phyloP scores from a whole-genome alignment of 257 asterid species.

The Salvia hispanica region DNA sequence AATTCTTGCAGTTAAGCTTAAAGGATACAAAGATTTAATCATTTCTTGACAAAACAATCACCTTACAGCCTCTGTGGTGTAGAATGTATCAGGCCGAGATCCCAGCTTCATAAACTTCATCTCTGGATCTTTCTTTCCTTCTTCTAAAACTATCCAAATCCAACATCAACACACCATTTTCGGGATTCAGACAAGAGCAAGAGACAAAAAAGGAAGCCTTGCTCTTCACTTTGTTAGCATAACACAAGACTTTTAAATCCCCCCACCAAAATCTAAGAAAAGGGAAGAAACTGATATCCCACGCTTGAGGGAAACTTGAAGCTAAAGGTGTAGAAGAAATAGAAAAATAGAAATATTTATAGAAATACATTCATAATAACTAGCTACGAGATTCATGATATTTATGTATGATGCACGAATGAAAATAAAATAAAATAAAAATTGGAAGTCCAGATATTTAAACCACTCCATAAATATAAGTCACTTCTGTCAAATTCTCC shows the following conservation, averaged over 20 bases:
- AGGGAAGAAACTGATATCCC: constrained; percentile 18
- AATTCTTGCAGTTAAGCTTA: no score
- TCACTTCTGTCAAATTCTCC: constrained; percentile 43
- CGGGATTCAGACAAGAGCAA: constrained; percentile 41
- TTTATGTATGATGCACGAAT: constrained; percentile 13
- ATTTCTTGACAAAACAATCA: constrained; percentile 27
- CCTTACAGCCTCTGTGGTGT: constrained; percentile 75
- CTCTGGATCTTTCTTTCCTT: constrained; percentile 27
- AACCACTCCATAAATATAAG: constrained; percentile 34
- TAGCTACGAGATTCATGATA: constrained; percentile 18
- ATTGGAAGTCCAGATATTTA: constrained; percentile 22
- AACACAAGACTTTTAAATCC: not conserved
- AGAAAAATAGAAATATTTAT: not conserved
- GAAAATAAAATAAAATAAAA: not conserved
- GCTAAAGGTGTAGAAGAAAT: constrained; percentile 26
- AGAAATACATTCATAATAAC: constrained; percentile 21
- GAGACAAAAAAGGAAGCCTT: constrained; percentile 15
- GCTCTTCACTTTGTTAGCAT: constrained; percentile 23
- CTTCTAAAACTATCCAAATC: not conserved
- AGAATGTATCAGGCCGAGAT: constrained; percentile 78
- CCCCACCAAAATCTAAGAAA: constrained; percentile 6
- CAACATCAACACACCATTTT: constrained; percentile 37
- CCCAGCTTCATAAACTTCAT: constrained; percentile 98
- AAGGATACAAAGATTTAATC: not conserved
- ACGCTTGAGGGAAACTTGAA: constrained; percentile 35